Evolutionary conservation across 176 grass and related monocot species (phyloP).

Genomic region (barley (Hordeum vulgare)): MorexV3_pseudomolecules_assembly NC_058520.1:76211030-76211529

Average conservation of each 20-base stretch:
- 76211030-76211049: not conserved
- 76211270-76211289: not conserved
- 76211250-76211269: not conserved
- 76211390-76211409: conserved; percentile 25
- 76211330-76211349: not conserved
- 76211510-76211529: conserved; percentile 17
- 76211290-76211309: not conserved
- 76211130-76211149: not conserved
- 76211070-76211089: not conserved
- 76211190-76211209: not conserved
- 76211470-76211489: conserved; percentile 19
- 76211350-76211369: not conserved
- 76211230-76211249: not conserved
- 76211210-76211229: not conserved
- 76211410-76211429: conserved; percentile 19
- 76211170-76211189: not conserved
- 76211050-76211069: not conserved
- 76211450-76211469: conserved; percentile 42
- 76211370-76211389: conserved; percentile 38
- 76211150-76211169: not conserved
- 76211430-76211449: conserved; percentile 12
- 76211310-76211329: not conserved
- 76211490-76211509: conserved; percentile 32
- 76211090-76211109: not conserved
- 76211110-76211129: not conserved